Conservation (phyloP, 2,329 filamentous ascomycete species). For the Clonostachys chloroleuca region DNA sequence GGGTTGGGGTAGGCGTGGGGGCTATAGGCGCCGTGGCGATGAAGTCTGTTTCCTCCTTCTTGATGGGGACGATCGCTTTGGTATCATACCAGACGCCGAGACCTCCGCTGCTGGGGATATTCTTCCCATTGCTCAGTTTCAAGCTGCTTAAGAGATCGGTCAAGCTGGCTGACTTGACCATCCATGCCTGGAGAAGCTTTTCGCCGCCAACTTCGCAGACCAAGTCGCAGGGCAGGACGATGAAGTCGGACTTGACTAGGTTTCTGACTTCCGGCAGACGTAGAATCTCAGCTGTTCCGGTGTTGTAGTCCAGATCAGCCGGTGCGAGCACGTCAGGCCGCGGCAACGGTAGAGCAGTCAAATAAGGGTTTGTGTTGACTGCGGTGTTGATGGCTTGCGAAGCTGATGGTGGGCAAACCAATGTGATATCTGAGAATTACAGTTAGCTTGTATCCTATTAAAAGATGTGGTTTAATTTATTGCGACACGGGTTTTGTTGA, state of each 20-base stretch:
- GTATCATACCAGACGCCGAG: constrained; percentile 91
- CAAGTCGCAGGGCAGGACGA: constrained; percentile 88
- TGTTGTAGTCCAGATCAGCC: constrained; percentile 71
- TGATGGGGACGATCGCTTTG: constrained; percentile 68
- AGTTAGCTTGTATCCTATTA: constrained; percentile 10
- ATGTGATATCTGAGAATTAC: constrained; percentile 48
- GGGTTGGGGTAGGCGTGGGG: constrained; percentile 34
- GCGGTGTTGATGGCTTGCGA: constrained; percentile 63
- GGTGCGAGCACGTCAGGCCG: constrained; percentile 75
- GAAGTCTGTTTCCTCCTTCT: constrained; percentile 91
- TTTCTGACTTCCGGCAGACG: constrained; percentile 76
- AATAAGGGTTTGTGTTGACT: constrained; percentile 71
- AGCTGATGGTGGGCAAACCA: constrained; percentile 62
- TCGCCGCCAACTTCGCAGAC: constrained; percentile 86
- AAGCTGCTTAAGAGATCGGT: constrained; percentile 50
- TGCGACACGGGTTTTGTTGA: too few species aligned
- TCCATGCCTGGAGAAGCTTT: constrained; percentile 84
- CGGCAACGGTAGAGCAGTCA: constrained; percentile 69
- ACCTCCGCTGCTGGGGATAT: constrained; percentile 61
- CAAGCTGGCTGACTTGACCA: constrained; percentile 75
- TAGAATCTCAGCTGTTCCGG: constrained; percentile 84
- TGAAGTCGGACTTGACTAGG: constrained; percentile 79
- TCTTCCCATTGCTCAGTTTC: constrained; percentile 27
- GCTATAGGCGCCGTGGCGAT: constrained; percentile 71
- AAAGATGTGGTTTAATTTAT: not conserved